Conservation (phyloP, 2,329 filamentous ascomycete species). For the Neoascochyta sp. region DNA sequence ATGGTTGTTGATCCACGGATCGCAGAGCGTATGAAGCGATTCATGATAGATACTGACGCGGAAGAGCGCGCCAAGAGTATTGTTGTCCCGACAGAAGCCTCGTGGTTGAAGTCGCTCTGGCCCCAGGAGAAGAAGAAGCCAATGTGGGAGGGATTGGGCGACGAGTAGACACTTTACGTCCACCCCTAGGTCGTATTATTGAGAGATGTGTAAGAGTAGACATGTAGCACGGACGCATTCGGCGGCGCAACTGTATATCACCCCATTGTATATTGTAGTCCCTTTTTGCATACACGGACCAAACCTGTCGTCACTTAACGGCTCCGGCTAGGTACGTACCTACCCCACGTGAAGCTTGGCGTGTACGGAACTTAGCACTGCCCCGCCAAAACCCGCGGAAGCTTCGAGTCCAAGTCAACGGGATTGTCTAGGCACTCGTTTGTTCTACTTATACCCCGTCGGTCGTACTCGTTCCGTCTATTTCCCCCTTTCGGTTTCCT, state of each 20-base stretch:
- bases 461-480: no score
- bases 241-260: constrained; percentile 15
- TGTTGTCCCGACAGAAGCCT: constrained; percentile 13
- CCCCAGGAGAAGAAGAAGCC: constrained; percentile 32
- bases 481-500: no score
- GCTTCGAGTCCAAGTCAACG: no score
- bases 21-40: constrained; percentile 73
- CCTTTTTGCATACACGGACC: not conserved
- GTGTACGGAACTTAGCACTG: constrained; percentile 16
- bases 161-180: constrained; percentile 26
- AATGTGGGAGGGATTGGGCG: constrained; percentile 31
- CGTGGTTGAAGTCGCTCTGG: constrained; percentile 32
- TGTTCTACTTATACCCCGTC: no score
- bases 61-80: constrained; percentile 58
- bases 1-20: constrained; percentile 75
- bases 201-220: constrained; percentile 26
- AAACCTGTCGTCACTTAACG: not conserved
- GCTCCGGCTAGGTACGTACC: no score
- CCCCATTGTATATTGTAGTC: not conserved
- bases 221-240: constrained; percentile 23
- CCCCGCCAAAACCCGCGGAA: constrained; percentile 20
- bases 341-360: constrained; percentile 1
- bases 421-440: no score
- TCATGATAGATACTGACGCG: constrained; percentile 66
- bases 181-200: constrained; percentile 17